Base-by-base conservation (phyloP, 2,329 filamentous ascomycete species). In the Fusarium secorum region DNA sequence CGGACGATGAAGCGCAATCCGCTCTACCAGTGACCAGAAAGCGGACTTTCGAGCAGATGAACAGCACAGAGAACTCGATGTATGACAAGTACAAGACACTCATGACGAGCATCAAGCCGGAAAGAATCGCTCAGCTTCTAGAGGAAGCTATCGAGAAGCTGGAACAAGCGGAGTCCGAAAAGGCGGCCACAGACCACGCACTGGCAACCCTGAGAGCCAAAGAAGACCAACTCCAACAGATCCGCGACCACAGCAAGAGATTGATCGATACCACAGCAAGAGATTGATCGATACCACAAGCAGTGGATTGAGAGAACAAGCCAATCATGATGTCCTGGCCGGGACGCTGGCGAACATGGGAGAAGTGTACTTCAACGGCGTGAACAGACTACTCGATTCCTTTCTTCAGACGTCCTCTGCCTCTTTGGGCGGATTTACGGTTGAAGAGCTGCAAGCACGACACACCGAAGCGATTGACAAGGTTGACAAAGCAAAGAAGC, bases 61-160 rank as follows among this genome's bases (percentile, higher is more conserved):
- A n/a, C 9, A 14, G 3, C 7, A 15, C 33, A 28, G 24, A n/a
- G 18, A 2, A 7, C 3, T n/a, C 24, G 0, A 38, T 7, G 4
- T 36, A 32, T 14, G 15, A 6, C 8, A 61, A 28, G 3, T 61
- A 57, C 26, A 57, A 24, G 24, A 41, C 14, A 4, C 13, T 49
- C 1, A 44, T 42, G 9, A 18, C 13, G 1, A 9, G 9, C 7
- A 11, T n/a, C 11, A 14, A n/a, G 4, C 7, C 14, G 0, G 36
- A 22, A 13, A 26, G 14, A 2, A 5, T 59, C 3, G n/a, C 33
- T 7, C 9, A 18, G 4, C 30, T 59, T 4, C 53, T 11, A 7
- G 20, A 4, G 7, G 26, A 62, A 14, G 53, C 59, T 3, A 36
- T 35, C 0, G 5, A 13, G n/a, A 10, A 32, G 0, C 17, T 62